These are phyloP conservation scores for Leccinellum albellum DNA, from an alignment of 768 basidiomycete genomes.

Conservation along the genomic window DNA sequence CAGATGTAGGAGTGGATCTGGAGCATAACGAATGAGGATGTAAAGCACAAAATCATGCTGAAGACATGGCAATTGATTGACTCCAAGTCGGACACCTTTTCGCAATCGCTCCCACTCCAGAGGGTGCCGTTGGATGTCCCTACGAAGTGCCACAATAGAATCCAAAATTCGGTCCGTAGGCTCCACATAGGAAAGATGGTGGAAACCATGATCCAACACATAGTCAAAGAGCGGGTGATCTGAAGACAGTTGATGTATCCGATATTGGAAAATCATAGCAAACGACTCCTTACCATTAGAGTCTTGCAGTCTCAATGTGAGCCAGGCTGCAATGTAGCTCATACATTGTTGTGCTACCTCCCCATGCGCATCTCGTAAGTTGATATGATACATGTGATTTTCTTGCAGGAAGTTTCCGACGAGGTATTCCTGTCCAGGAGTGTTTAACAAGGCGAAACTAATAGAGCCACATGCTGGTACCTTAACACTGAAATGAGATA, in stretches of 20 bases:
- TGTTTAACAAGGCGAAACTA: not conserved
- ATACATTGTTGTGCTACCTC: not conserved
- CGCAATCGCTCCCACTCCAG: not conserved
- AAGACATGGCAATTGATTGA: not conserved
- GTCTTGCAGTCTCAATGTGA: not conserved
- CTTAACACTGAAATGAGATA: not conserved
- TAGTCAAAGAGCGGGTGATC: not conserved
- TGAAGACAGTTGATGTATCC: not conserved
- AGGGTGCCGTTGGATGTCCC: not conserved
- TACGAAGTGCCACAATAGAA: not conserved
- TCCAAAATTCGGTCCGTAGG: not conserved
- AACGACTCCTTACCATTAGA: not conserved
- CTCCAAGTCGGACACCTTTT: no score
- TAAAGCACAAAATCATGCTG: not conserved
- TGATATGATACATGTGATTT: not conserved
- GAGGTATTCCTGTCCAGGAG: not conserved
- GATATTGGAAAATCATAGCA: not conserved
- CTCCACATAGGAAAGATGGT: not conserved
- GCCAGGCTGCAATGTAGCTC: not conserved
- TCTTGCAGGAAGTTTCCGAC: accelerated
- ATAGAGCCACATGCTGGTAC: not conserved
- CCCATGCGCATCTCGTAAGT: not conserved
- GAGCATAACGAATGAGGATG: not conserved
- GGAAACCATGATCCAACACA: not conserved
- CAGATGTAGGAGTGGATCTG: not conserved